Evolutionary conservation across 805 yeast genomes (phyloP).

Genomic region (Candida railenensis): DNA sequence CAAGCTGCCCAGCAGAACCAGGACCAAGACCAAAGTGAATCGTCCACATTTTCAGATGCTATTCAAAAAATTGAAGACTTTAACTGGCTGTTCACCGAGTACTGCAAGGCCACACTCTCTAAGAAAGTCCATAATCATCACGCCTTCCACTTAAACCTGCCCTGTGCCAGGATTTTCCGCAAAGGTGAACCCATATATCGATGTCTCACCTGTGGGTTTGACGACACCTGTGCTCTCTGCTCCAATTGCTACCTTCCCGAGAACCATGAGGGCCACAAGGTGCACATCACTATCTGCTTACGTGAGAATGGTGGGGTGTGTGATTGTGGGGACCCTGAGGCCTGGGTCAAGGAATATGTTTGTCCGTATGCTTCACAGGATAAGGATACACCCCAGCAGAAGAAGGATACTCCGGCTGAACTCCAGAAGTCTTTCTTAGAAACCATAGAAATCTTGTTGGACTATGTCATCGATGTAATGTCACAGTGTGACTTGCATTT

Average conservation of each 20-base stretch:
- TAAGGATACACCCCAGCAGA: too few relatives aligned
- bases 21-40: background rate
- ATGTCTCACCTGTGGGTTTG: constrained; percentile 73
- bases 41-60: background rate
- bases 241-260: constrained; percentile 68
- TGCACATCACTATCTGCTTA: constrained; percentile 60
- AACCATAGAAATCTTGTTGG: constrained; percentile 50
- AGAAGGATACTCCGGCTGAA: constrained; percentile 41
- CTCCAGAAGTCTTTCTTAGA: constrained; percentile 34
- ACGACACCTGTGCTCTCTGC: constrained; percentile 85
- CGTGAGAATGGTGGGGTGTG: constrained; percentile 68
- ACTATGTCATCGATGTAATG: constrained; percentile 63
- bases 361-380: constrained; percentile 40
- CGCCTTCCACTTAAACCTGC: constrained; percentile 57
- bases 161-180: constrained; percentile 71
- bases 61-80: constrained; percentile 21
- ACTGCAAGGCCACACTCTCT: constrained; percentile 19
- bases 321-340: constrained; percentile 71
- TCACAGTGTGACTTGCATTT: constrained; percentile 45
- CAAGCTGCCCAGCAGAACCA: background rate
- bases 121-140: constrained; percentile 24
- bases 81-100: constrained; percentile 33
- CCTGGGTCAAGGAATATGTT: constrained; percentile 57
- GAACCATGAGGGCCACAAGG: constrained; percentile 71
- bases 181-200: constrained; percentile 82